Conservation (phyloP, 495 filamentous ascomycete genomes). For the Trichoderma parareesei region DNA sequence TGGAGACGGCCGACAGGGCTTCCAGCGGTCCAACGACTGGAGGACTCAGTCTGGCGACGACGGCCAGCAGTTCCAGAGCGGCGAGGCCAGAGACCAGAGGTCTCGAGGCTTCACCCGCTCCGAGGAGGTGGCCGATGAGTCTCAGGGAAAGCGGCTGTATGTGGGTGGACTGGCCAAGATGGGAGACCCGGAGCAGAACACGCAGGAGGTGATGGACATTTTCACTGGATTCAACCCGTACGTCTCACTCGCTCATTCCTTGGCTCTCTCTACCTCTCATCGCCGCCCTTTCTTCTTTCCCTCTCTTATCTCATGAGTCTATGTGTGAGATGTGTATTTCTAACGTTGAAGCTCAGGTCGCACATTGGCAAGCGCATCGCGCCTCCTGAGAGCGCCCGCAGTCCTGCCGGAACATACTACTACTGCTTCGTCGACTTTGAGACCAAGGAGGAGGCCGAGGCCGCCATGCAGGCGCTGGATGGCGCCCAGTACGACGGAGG, state of each 20-base stretch:
- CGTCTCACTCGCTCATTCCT: slow-evolving; percentile 14
- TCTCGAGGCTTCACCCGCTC: slow-evolving; percentile 14
- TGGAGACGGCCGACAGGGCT: slow-evolving; percentile 18
- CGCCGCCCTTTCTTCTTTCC: not conserved
- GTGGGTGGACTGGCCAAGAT: slow-evolving; percentile 55
- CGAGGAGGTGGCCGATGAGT: slow-evolving; percentile 11
- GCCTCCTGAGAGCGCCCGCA: slow-evolving; percentile 44
- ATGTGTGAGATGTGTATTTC: slow-evolving; percentile 16
- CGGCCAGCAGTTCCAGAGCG: slow-evolving; percentile 15
- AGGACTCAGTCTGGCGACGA: slow-evolving; percentile 5
- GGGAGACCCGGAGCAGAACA: slow-evolving; percentile 45
- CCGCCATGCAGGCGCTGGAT: slow-evolving; percentile 27
- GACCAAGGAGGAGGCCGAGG: slow-evolving; percentile 45
- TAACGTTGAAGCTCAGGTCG: slow-evolving; percentile 23
- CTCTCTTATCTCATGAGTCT: not conserved
- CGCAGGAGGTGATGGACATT: slow-evolving; percentile 46
- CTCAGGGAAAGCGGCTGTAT: slow-evolving; percentile 48
- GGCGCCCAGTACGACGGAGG: slow-evolving; percentile 15
- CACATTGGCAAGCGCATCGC: slow-evolving; percentile 58
- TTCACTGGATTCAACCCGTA: slow-evolving; percentile 50
- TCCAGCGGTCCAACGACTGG: slow-evolving; percentile 35
- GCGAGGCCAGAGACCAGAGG: slow-evolving; percentile 8
- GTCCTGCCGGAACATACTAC: slow-evolving; percentile 51
- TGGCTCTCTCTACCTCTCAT: slow-evolving; percentile 1
- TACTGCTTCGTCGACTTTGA: slow-evolving; percentile 62